Conservation (phyloP, 331 rosid species). For the Malus hybrid region DNA sequence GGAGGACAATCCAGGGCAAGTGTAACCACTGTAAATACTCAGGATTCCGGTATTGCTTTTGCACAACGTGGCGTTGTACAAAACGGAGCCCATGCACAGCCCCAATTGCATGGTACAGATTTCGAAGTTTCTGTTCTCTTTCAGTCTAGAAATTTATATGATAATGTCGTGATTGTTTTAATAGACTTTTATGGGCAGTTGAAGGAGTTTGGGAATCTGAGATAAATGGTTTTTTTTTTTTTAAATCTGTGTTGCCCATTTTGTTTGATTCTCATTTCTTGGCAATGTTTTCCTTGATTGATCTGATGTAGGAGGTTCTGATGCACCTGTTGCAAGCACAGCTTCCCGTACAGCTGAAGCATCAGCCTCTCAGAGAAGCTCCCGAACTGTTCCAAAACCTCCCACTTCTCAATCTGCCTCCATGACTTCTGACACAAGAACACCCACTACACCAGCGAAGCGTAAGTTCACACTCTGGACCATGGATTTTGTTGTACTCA, state of each 20-base stretch:
- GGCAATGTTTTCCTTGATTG: neutral
- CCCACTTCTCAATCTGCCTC: slow-evolving; percentile 53
- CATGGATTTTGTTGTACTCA: neutral
- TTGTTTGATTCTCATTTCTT: slow-evolving; percentile 5
- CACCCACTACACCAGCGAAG: slow-evolving; percentile 40
- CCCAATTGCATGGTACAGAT: slow-evolving; percentile 49
- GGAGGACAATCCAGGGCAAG: slow-evolving; percentile 73
- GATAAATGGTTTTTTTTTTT: neutral
- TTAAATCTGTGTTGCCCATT: slow-evolving; percentile 1
- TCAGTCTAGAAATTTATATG: neutral
- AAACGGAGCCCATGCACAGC: slow-evolving; percentile 57
- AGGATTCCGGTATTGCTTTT: slow-evolving; percentile 40
- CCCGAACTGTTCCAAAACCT: slow-evolving; percentile 50
- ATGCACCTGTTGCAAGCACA: slow-evolving; percentile 40
- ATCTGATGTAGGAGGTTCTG: slow-evolving; percentile 35
- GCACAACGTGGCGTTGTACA: slow-evolving; percentile 28
- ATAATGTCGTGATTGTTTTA: neutral
- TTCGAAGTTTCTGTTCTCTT: neutral
- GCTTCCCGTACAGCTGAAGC: slow-evolving; percentile 49
- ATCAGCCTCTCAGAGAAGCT: slow-evolving; percentile 42
- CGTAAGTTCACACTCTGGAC: slow-evolving; percentile 28
- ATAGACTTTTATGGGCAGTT: neutral
- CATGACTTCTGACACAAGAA: slow-evolving; percentile 29
- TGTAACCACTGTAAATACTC: slow-evolving; percentile 30
- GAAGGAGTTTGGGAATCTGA: neutral